Evolutionary conservation across 2,329 filamentous ascomycete species (phyloP), one percentile per base, ranked within the genome.

Genomic region (Nemania sp.): DNA sequence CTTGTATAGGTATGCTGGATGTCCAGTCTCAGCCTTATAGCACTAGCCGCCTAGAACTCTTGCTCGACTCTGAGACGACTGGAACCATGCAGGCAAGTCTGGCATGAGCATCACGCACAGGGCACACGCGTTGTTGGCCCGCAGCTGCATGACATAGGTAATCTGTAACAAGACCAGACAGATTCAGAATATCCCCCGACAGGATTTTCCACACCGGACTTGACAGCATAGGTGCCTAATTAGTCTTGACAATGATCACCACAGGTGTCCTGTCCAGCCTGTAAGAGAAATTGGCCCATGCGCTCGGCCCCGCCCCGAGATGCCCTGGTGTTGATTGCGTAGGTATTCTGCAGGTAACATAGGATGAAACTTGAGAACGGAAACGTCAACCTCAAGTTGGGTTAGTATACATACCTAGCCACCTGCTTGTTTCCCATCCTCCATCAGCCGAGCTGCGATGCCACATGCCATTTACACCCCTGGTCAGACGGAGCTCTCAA

Each of bases 81-180:
- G 49, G 34, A 54, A 25, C 21, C 51, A 66, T 64, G 61, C 64
- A 66, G 52, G 61, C 59, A 60, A 52, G 48, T 62, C 56, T 66
- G 58, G 53, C 61, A 62, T 49, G 62, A 58, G 50, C 61, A 64
- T 57, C 53, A 62, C 56, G 63, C 58, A 61, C 58, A 57, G 53
- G 39, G 47, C 56, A 57, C 61, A 64, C 58, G 61, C 58, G 50
- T 56, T 34, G 42, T 35, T 57, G 42, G 54, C 56, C 55, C 59
- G 56, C 62, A 66, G 58, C 43, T 66, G 64, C 64, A 66, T 66
- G 51, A 56, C 59, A 66, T 66, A 29, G 25, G 7, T 29, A 57
- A 49, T 57, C 52, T 62, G 62, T 52, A 60, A 64, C 57, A 49
- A 47, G 21, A 18, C 61, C 62, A 43, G 48, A 61, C 62, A 39